A percentile compares a stretch with the other conserved stretches of the same genome.
Evolutionary conservation across 2,329 filamentous ascomycete genomes (phyloP).

Genomic region (Didymella sp.): DNA sequence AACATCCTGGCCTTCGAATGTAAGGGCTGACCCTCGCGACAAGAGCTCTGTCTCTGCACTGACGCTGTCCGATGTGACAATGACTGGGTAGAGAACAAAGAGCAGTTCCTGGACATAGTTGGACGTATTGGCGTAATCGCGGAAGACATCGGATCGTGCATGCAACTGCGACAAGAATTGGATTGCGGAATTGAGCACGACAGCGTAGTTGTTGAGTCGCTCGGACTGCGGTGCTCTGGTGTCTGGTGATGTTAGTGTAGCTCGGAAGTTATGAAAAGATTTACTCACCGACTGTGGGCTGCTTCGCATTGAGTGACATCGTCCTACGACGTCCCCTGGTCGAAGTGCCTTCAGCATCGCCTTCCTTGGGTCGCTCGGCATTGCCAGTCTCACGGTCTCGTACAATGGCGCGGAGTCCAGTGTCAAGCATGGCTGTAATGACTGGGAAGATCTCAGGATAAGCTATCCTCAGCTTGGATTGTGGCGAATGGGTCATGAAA

Average conservation of each 20-base stretch:
- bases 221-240: slow-evolving; percentile 43
- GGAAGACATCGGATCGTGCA: slow-evolving; percentile 75
- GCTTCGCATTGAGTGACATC: slow-evolving; percentile 70
- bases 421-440: slow-evolving; percentile 85
- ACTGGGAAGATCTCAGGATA: slow-evolving; percentile 81
- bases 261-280: fast-evolving
- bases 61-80: slow-evolving; percentile 85
- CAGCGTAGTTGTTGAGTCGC: slow-evolving; percentile 63
- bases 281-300: slow-evolving; percentile 49
- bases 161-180: slow-evolving; percentile 83
- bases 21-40: slow-evolving; percentile 79
- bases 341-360: slow-evolving; percentile 27
- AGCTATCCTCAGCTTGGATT: slow-evolving; percentile 65
- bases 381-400: slow-evolving; percentile 41
- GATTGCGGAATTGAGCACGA: slow-evolving; percentile 76
- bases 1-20: slow-evolving; percentile 85
- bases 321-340: slow-evolving; percentile 63
- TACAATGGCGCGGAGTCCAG: slow-evolving; percentile 69
- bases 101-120: slow-evolving; percentile 83
- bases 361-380: slow-evolving; percentile 22
- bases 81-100: slow-evolving; percentile 81
- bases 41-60: slow-evolving; percentile 86
- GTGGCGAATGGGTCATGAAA: slow-evolving; percentile 60
- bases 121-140: slow-evolving; percentile 80
- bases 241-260: slow-evolving; percentile 36